Conservation (phyloP, 2,329 filamentous ascomycete species). For the Pseudopithomyces maydicus region DNA sequence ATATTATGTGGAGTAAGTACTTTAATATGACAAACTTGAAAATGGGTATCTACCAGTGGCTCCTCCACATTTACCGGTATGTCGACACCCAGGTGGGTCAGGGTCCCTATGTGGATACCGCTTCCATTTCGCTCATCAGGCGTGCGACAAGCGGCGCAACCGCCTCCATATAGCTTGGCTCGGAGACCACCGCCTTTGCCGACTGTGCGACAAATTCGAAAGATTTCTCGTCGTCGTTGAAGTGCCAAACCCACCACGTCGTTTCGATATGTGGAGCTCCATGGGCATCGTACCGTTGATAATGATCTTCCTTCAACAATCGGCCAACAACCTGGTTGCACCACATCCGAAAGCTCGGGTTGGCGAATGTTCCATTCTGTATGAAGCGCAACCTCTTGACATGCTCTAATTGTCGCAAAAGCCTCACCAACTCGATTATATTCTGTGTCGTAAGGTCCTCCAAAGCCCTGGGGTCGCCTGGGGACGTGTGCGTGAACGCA, state of each 20-base stretch:
- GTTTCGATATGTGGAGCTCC: conserved; percentile 32
- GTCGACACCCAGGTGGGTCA: background rate
- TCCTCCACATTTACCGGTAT: too few relatives aligned
- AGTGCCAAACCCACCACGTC: conserved; percentile 49
- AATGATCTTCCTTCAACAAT: conserved; percentile 49
- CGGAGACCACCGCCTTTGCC: conserved; percentile 35
- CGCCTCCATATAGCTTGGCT: conserved; percentile 44
- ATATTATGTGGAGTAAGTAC: too few relatives aligned
- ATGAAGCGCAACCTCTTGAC: conserved; percentile 44
- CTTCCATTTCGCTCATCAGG: conserved; percentile 42
- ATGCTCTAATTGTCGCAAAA: conserved; percentile 40
- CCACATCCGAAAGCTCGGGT: conserved; percentile 45
- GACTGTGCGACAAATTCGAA: conserved; percentile 36
- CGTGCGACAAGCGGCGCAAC: conserved; percentile 45
- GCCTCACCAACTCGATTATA: conserved; percentile 32
- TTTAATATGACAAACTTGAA: too few relatives aligned
- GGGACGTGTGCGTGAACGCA: conserved; percentile 20
- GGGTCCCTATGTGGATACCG: conserved; percentile 10
- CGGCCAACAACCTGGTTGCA: conserved; percentile 45
- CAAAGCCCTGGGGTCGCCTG: conserved; percentile 33
- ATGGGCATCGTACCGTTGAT: conserved; percentile 43
- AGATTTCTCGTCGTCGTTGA: conserved; percentile 29
- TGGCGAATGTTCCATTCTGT: conserved; percentile 39
- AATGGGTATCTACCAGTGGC: too few relatives aligned
- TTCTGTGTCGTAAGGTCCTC: conserved; percentile 42